Conservation (phyloP, 345 rosid species). For the Salix koriyanagi region DNA sequence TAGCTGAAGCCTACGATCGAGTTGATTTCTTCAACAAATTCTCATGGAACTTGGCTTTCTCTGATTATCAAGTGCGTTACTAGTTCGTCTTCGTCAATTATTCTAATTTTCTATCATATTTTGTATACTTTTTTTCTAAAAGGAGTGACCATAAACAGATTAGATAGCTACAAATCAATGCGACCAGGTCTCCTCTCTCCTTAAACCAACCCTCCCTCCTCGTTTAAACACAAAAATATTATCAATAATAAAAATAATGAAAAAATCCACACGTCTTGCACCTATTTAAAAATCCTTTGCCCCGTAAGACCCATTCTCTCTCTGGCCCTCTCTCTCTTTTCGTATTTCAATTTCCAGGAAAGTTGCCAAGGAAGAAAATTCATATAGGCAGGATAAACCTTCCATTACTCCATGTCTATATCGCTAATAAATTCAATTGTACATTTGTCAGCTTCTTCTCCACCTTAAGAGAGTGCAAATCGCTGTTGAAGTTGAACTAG, state of each 20-base stretch:
- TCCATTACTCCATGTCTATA: background rate
- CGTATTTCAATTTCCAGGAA: background rate
- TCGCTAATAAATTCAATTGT: background rate
- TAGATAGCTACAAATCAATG: background rate
- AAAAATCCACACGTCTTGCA: background rate
- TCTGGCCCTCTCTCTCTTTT: background rate
- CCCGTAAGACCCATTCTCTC: background rate
- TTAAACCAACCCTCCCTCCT: background rate
- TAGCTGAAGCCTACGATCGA: too few species aligned
- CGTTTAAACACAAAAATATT: background rate
- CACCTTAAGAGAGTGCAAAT: background rate
- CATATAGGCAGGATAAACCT: background rate
- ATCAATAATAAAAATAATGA: too few species aligned
- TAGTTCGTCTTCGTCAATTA: too few species aligned
- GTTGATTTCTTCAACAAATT: too few species aligned
- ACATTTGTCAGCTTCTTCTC: background rate
- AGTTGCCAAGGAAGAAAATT: background rate
- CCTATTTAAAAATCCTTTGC: background rate
- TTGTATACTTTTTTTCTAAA: background rate
- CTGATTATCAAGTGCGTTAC: too few species aligned
- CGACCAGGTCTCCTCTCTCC: conserved; percentile 7
- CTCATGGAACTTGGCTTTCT: too few species aligned
- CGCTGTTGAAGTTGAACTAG: background rate
- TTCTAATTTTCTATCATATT: too few species aligned
- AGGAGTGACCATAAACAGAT: background rate